Evolutionary conservation across 805 yeast species (phyloP).

Genomic region (Metschnikowia bowlesiae): DNA sequence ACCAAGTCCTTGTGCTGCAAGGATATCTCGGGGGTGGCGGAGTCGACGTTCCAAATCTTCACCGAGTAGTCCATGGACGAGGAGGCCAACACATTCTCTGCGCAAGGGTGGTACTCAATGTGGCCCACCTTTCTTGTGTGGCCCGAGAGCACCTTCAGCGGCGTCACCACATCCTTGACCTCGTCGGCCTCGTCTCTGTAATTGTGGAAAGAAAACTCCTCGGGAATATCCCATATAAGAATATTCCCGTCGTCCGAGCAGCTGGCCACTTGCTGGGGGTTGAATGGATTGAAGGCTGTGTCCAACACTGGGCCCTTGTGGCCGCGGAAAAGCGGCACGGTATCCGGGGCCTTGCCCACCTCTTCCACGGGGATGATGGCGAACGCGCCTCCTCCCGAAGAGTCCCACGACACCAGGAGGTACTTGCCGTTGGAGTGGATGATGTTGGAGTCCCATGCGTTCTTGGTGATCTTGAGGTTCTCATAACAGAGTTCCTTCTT

Average conservation of each 20-base stretch:
- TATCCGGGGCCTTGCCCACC: constrained; percentile 90
- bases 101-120: constrained; percentile 83
- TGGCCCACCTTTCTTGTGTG: constrained; percentile 94
- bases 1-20: constrained; percentile 86
- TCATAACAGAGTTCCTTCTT: constrained; percentile 69
- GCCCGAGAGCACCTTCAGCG: constrained; percentile 69
- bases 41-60: constrained; percentile 83
- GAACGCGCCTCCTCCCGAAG: constrained; percentile 97
- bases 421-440: constrained; percentile 83
- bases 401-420: constrained; percentile 83
- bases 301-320: constrained; percentile 94
- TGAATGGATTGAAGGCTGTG: constrained; percentile 92
- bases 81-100: constrained; percentile 80
- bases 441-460: constrained; percentile 95
- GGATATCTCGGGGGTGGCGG: constrained; percentile 66
- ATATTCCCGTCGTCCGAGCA: constrained; percentile 46
- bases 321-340: constrained; percentile 90
- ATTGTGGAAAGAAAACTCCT: constrained; percentile 66
- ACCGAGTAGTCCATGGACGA: constrained; percentile 88
- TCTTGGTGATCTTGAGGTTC: constrained; percentile 73
- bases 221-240: constrained; percentile 84
- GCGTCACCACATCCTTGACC: constrained; percentile 60
- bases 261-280: constrained; percentile 47
- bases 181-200: constrained; percentile 51
- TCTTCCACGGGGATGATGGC: constrained; percentile 86